phyloP scores from a whole-genome alignment of 108 stramenopile species.

The Cyclotella kingstonii region DNA sequence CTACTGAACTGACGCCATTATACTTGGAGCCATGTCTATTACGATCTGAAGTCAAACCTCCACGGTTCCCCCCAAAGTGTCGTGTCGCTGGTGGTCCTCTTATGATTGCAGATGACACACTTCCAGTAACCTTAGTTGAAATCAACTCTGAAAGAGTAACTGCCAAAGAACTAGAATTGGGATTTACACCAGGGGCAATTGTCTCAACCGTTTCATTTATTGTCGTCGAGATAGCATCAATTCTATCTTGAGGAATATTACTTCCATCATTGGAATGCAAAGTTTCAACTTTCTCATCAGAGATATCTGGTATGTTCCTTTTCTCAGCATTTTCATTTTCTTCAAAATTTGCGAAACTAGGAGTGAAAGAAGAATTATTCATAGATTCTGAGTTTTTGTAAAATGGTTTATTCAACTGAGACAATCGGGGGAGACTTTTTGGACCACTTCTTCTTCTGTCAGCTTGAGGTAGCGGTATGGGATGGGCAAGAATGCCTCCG shows the following conservation, averaged over 20 bases:
- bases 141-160: constrained; percentile 54
- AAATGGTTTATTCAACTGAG: no score
- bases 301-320: not conserved
- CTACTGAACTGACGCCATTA: constrained; percentile 76
- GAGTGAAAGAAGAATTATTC: not conserved
- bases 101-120: constrained; percentile 79
- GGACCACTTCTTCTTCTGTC: constrained; percentile 34
- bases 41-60: constrained; percentile 49
- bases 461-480: constrained; percentile 21
- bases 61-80: constrained; percentile 88
- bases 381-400: no score
- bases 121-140: constrained; percentile 70
- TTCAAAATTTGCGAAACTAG: constrained; percentile 24
- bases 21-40: constrained; percentile 24
- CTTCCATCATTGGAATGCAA: no score
- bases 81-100: constrained; percentile 85
- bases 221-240: not conserved
- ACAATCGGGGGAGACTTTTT: constrained; percentile 22
- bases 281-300: not conserved
- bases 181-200: not conserved
- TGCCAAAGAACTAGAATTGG: constrained; percentile 43
- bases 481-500: constrained; percentile 39
- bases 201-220: not conserved
- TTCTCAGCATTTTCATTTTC: not conserved
- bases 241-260: no score